Evolutionary conservation across 2,329 filamentous ascomycete species (phyloP), one percentile per base, ranked within the genome.

Genomic region (Trichoderma polysporum): DNA sequence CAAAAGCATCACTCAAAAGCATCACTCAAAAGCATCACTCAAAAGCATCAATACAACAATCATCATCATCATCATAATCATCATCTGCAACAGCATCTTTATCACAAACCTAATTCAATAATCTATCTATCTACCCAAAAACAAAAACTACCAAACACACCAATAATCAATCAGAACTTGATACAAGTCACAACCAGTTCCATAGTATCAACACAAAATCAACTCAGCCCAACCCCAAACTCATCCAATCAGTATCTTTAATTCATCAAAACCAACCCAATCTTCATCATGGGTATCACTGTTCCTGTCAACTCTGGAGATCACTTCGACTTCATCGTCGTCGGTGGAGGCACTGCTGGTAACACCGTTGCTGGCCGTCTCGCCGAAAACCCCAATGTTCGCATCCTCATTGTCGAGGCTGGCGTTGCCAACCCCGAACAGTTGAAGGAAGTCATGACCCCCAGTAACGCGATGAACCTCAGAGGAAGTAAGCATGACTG

Each of bases 401-500:
- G 74, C 15, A 70, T 85, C 39, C 77, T 85, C 4, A 71, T 85
- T 25, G 73, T 85, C 62, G 83, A 85, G 70, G 83, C 83, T 6
- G 83, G 83, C 12, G 76, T 78, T 25, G 77, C 78, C 67, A 84
- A 86, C 70, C 79, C 85, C 0, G 74, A 79, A 6, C 78, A 84
- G 6, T 76, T 85, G 50, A 80, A 83, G 22, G 81, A 84, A 53
- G 84, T 87, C 71, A 83, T 78, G 4, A 87, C 84, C 4, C 86
- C 85, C 0, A 79, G 83, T 1, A 76, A 77, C 9, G 85, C 83
- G 39, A 83, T 88, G 71, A 79, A 82, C 3, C 80, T 88, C 0
- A 82, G 86, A 17, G 81, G 80, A 41, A 84, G 83, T 72, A 76
- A 86, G 71, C 81, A 87, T 69, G 86, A 89, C 74, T 88, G 85